Percentiles rank a stretch among this genome's conserved stretches.
These are phyloP conservation scores for Phytopythium aichiense DNA, from an alignment of 352 stramenopile species.

Conservation along the genomic window DNA sequence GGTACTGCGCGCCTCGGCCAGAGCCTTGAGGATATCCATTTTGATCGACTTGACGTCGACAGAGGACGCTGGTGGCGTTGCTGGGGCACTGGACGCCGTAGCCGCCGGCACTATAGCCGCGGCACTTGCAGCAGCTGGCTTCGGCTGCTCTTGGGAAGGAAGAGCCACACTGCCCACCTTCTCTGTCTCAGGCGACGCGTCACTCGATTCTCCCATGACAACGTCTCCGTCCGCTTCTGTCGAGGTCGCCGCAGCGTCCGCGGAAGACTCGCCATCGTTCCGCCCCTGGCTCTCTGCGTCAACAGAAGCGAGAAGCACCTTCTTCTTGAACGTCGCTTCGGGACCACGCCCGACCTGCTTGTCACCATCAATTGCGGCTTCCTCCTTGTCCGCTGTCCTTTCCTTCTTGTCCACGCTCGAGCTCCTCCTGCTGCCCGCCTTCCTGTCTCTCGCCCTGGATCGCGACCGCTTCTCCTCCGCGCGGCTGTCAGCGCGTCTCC, in stretches of 20 bases:
- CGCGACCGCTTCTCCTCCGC: constrained; percentile 1
- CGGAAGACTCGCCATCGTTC: not conserved
- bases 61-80: constrained; percentile 6
- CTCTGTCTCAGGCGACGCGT: not conserved
- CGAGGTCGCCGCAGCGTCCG: not conserved
- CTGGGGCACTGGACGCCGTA: not conserved
- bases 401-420: constrained; percentile 2
- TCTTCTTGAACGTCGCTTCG: not conserved
- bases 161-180: not conserved
- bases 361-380: not conserved
- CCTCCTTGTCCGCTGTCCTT: not conserved
- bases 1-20: constrained; percentile 68
- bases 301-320: not conserved
- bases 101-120: not conserved
- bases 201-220: constrained; percentile 1
- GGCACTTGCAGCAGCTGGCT: not conserved
- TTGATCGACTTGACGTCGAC: constrained; percentile 79
- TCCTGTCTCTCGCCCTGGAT: not conserved
- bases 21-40: constrained; percentile 70
- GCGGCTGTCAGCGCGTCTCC: not conserved
- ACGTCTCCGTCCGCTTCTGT: not conserved
- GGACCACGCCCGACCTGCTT: not conserved
- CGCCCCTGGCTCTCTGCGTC: not conserved
- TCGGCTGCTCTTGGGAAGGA: not conserved
- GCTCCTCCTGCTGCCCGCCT: not conserved